These are phyloP conservation scores for Ballota nigra DNA, from an alignment of 257 asterid species.

Conservation along the genomic window DNA sequence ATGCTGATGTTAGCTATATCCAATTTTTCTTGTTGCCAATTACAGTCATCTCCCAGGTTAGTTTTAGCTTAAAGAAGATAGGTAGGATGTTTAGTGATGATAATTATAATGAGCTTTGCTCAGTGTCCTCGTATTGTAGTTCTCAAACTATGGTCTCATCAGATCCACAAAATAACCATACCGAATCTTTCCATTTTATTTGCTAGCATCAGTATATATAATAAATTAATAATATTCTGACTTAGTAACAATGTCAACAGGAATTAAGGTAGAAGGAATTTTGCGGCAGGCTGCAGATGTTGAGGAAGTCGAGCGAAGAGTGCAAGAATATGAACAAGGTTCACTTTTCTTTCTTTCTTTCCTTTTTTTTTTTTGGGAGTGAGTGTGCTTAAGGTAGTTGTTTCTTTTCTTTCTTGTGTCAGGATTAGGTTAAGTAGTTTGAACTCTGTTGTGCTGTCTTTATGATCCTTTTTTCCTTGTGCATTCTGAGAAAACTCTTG, in stretches of 20 bases:
- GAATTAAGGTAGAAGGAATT: conserved; percentile 85
- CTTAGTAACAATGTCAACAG: conserved; percentile 39
- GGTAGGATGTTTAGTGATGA: neutral
- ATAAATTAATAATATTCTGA: conserved; percentile 7
- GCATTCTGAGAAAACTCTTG: neutral
- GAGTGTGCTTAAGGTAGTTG: conserved; percentile 13
- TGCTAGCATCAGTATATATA: conserved; percentile 12
- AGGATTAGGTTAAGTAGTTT: neutral
- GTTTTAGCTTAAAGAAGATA: conserved; percentile 9
- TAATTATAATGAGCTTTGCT: conserved; percentile 13
- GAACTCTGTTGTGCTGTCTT: neutral
- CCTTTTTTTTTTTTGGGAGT: conserved; percentile 1
- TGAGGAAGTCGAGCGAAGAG: conserved; percentile 91
- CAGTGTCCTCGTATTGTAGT: conserved; percentile 12
- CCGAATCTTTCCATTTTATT: conserved; percentile 1
- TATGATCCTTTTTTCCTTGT: neutral
- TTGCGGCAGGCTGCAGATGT: conserved; percentile 95
- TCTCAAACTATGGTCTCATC: neutral
- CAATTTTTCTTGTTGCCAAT: conserved; percentile 6
- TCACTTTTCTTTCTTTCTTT: neutral
- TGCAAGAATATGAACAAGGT: conserved; percentile 97
- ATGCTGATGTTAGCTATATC: neutral
- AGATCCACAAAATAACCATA: conserved; percentile 3
- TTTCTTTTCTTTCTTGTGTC: conserved; percentile 2
- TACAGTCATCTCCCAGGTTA: neutral